Base-by-base conservation (phyloP, 2,329 filamentous ascomycete species). In the Thermothelomyces thermophilus region DNA sequence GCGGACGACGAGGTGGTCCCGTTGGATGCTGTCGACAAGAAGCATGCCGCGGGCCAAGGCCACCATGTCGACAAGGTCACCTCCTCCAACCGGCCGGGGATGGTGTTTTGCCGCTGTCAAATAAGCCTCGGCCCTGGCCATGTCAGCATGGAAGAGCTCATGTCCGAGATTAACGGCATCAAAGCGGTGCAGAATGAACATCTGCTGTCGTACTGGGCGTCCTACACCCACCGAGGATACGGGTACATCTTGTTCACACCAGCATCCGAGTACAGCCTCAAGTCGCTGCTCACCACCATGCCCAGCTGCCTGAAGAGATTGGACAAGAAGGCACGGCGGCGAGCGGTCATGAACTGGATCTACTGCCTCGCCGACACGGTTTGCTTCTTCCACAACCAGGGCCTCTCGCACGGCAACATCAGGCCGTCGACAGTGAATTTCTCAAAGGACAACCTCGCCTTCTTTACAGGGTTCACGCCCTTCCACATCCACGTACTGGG, bases 401-500 rank as follows among this genome's bases (percentile, higher is more conserved):
- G 81, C 1, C 74, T 80, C 20, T 76, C 77, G 2, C 85, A 90
- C 58, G 77, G 78, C 19, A 81, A 80, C 42, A 87, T 90, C 62
- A 80, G 80, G 53, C 86, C 85, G 1, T 84, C 83, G 0, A 85
- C 83, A 9, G 74, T 90, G 20, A 73, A 86, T 59, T 78, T 89
- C 58, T 79, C 83, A 58, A 70, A 73, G 52, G 73, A 79, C 53
- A 83, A 87, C 56, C 73, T 77, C 52, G 79, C 89, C 41, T 83
- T 85, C 52, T 80, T 86, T 53, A 75, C 80, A 45, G 84, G 87
- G 59, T 77, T 82, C 46, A 73, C 71, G 3, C 68, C 70, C 14
- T 67, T 80, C 40, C 71, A 70, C 40, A 63, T 67, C 26, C 68
- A 73, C 62, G 69, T 58, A 59, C 66, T 63, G 55, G 72, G 59